Evolutionary conservation across 805 yeast genomes (phyloP).

Genomic region (Schizosaccharomyces lindneri): DNA sequence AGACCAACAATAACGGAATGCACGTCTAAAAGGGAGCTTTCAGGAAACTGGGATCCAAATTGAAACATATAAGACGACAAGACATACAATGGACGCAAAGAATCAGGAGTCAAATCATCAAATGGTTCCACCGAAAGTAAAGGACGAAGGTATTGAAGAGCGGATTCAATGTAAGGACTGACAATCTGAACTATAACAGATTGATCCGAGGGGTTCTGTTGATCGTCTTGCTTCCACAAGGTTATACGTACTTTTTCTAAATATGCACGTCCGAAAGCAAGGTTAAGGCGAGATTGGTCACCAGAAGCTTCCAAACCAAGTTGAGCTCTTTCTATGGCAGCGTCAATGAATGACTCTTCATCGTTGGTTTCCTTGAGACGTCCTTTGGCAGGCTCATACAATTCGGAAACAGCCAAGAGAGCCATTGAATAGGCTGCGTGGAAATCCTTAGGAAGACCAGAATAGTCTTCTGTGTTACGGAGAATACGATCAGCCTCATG

Average conservation of each 20-base stretch:
- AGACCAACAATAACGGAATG: not conserved
- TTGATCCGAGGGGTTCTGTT: not conserved
- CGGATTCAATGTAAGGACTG: not conserved
- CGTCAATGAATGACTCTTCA: not conserved
- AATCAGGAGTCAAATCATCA: not conserved
- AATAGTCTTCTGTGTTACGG: not conserved
- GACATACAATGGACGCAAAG: not conserved
- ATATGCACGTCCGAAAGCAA: not conserved
- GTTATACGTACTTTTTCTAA: not conserved
- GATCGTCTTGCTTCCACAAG: not conserved
- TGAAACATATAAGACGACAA: not conserved
- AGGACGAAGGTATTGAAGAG: not conserved
- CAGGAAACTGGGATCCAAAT: not conserved
- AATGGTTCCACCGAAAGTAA: not conserved
- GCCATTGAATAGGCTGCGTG: constrained; percentile 1
- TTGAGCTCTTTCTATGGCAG: not conserved
- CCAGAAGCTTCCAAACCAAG: not conserved
- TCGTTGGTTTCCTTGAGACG: not conserved
- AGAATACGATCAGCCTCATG: constrained; percentile 1
- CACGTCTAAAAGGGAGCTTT: not conserved
- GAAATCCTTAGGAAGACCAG: not conserved
- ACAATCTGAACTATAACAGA: not conserved
- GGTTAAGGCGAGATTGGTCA: not conserved
- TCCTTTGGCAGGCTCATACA: not conserved
- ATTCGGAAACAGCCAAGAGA: not conserved